Conservation (phyloP, 2,329 filamentous ascomycete species). For the Stachybotrys chlorohalonatus region DNA sequence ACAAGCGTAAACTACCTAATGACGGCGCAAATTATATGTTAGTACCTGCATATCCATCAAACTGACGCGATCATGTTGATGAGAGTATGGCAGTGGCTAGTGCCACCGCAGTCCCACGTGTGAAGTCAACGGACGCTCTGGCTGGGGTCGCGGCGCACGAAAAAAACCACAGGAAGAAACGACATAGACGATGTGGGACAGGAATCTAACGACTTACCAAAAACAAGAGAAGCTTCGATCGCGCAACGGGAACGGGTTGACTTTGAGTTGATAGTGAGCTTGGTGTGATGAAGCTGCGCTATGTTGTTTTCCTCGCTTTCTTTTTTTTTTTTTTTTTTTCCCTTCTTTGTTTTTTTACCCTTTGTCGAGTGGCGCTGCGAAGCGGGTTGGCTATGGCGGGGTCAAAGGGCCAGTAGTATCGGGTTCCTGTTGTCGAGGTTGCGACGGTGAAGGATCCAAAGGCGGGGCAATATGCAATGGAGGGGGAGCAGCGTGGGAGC, state of each 20-base stretch:
- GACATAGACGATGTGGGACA: slow-evolving; percentile 3
- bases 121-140: neutral
- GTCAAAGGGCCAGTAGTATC: slow-evolving; percentile 17
- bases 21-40: neutral
- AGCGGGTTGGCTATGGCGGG: slow-evolving; percentile 19
- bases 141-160: neutral
- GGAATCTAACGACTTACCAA: no score
- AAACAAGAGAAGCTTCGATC: neutral
- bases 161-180: slow-evolving; percentile 3
- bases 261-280: neutral
- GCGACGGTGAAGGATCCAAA: neutral
- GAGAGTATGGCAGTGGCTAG: neutral
- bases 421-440: neutral
- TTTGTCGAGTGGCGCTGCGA: slow-evolving; percentile 16
- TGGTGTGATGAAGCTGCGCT: neutral
- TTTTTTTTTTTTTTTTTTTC: slow-evolving; percentile 1
- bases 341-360: slow-evolving; percentile 14
- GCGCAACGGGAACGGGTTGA: neutral
- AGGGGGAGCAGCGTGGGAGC: neutral
- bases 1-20: neutral
- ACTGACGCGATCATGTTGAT: neutral
- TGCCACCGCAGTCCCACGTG: neutral
- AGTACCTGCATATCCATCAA: neutral
- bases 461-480: neutral
- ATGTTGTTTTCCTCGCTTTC: neutral